Base-by-base conservation (phyloP, 2,329 filamentous ascomycete species). In the Cercospora zeae-maydis region DNA sequence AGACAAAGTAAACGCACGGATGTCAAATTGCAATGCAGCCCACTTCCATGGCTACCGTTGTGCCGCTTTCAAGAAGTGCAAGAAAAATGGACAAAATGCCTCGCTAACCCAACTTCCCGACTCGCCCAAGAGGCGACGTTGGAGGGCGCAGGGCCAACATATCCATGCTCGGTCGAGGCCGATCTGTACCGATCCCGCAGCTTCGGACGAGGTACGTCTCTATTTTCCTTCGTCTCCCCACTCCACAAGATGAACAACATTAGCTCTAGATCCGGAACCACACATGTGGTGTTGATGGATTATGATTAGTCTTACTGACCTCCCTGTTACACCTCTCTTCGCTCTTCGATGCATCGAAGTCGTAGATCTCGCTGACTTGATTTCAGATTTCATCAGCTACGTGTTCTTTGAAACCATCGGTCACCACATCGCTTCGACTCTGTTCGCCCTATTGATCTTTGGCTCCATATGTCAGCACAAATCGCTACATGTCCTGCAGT, bases 1-100 rank as follows among this genome's bases (percentile, higher is more conserved):
- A 45, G 42, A 31, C 10, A 52, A 45, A 45, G 27, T 47, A 45
- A 27, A 45, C 34, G 58, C 58, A 61, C 58, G 58, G 58, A 61
- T 61, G 58, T 61, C 58, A 61, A 61, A 61, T 61, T 61, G 51
- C 58, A 61, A 61, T 61, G 58, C 51, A 61, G 58, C 58, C 58
- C 39, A 47, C 21, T 37, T 61, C 31, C n/a, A 61, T 61, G 58
- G 58, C 58, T 61, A 55, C 55, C 58, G 51, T 61, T 61, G 58
- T 55, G 58, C 58, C 58, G 58, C 58, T 61, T 59, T 61, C 58
- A 45, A 61, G 58, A 61, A 55, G 58, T 61, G 58, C 58, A 61
- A 61, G 58, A 61, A 21, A 37, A 11, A 59, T 52, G 47, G 3
- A 45, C 11, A 34, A 59, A 39, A 21, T 59, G 57, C 57, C 57